phyloP scores from a whole-genome alignment of 306 rosid species.

The Casuarina equisetifolia region DNA sequence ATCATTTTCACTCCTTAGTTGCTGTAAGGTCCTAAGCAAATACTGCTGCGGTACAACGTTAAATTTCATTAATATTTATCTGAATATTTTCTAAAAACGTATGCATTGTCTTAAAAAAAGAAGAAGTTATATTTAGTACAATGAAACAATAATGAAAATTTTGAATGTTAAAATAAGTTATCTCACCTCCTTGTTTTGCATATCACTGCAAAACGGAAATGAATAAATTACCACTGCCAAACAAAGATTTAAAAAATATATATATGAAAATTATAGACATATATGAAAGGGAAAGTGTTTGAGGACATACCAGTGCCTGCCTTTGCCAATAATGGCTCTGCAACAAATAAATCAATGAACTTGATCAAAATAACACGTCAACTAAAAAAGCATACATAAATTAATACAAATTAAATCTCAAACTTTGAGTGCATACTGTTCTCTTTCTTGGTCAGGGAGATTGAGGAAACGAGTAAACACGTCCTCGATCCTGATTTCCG shows the following conservation, averaged over 20 bases:
- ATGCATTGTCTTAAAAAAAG: too few species aligned
- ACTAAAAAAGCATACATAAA: slow-evolving; percentile 4
- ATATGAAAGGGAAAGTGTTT: not conserved
- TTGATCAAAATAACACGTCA: slow-evolving; percentile 16
- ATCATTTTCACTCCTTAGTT: slow-evolving; percentile 47
- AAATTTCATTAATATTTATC: not conserved
- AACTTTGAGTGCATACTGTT: slow-evolving; percentile 41
- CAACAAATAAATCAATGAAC: slow-evolving; percentile 26
- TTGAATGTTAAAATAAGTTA: not conserved
- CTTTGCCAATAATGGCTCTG: slow-evolving; percentile 58
- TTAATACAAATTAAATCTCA: not conserved
- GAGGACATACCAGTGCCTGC: slow-evolving; percentile 42
- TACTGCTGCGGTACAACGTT: slow-evolving; percentile 33
- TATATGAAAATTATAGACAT: not conserved
- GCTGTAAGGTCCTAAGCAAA: slow-evolving; percentile 43
- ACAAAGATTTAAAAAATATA: not conserved
- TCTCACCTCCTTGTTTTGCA: slow-evolving; percentile 80
- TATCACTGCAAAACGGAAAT: slow-evolving; percentile 46
- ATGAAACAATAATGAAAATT: not conserved
- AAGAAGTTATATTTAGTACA: too few species aligned
- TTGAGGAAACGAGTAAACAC: slow-evolving; percentile 78
- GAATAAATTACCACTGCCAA: not conserved
- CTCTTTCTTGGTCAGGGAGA: slow-evolving; percentile 83
- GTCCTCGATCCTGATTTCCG: slow-evolving; percentile 72
- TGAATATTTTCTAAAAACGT: not conserved